phyloP scores from a whole-genome alignment of 208 protist genomes.

The Endotrypanum monterogeii region DNA sequence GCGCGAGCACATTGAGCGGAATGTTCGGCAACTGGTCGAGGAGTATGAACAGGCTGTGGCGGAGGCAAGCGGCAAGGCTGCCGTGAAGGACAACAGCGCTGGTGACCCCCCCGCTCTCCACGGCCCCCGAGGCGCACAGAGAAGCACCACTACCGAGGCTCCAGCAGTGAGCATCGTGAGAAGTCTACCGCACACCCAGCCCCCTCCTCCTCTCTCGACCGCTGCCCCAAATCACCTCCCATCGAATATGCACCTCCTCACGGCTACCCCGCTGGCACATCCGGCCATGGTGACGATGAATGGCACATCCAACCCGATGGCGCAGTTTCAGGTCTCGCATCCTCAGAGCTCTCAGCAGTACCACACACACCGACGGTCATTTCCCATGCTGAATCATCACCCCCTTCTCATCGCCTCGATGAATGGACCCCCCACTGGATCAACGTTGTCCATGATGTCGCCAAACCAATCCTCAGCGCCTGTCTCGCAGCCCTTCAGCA shows the following conservation, averaged over 20 bases:
- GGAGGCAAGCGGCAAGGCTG: conserved; percentile 15
- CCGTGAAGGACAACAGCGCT: conserved; percentile 11
- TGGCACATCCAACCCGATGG: background rate
- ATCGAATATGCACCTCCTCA: conserved; percentile 4
- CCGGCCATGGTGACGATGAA: background rate
- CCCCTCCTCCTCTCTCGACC: conserved; percentile 1
- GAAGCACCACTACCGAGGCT: conserved; percentile 4
- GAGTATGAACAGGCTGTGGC: conserved; percentile 31
- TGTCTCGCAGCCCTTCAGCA: conserved; percentile 7
- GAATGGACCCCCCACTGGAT: conserved; percentile 2
- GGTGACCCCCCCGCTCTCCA: background rate
- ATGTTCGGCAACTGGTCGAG: conserved; percentile 27
- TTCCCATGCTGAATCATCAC: background rate
- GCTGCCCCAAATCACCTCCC: conserved; percentile 12
- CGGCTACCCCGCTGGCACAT: conserved; percentile 6
- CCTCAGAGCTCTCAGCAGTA: conserved; percentile 11
- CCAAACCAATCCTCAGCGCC: background rate
- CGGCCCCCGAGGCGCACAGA: conserved; percentile 6
- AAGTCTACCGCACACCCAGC: background rate
- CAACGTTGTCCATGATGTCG: conserved; percentile 11
- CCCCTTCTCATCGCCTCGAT: conserved; percentile 10
- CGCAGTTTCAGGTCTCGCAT: conserved; percentile 8
- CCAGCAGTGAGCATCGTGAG: background rate
- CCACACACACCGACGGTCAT: conserved; percentile 5
- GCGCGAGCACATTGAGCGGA: conserved; percentile 26